Conservation (phyloP, 179 eudicot species). For the Beta macrorhiza region DNA sequence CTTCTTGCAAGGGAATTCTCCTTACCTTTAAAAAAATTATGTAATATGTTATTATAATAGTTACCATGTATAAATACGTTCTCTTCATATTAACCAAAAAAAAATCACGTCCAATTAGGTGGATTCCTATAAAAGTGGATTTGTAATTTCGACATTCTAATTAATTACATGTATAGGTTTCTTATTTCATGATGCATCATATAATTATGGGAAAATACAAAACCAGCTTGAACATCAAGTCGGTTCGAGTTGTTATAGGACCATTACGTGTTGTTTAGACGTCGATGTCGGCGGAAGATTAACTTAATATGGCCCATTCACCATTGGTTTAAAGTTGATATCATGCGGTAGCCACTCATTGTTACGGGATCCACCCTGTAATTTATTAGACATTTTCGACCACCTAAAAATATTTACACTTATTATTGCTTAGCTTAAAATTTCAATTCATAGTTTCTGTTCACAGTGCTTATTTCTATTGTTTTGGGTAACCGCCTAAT, state of each 20-base stretch:
- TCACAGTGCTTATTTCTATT: neutral
- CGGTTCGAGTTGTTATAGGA: neutral
- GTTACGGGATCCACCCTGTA: neutral
- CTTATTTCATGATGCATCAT: no score
- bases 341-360: conserved; percentile 10
- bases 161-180: no score
- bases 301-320: neutral
- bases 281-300: conserved; percentile 17
- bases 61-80: no score
- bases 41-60: no score
- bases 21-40: no score
- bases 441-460: neutral
- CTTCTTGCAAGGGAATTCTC: no score
- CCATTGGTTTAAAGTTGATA: neutral
- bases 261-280: conserved; percentile 13
- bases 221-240: neutral
- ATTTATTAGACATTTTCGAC: neutral
- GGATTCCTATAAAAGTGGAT: no score
- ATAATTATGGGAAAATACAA: no score
- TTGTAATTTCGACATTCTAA: no score
- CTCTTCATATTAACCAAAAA: no score
- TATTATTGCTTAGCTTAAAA: neutral
- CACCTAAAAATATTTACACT: neutral
- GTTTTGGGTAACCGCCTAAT: neutral
- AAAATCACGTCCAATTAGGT: no score